Evolutionary conservation across 768 basidiomycete genomes (phyloP).

Genomic region (Hypsizygus marmoreus): DNA sequence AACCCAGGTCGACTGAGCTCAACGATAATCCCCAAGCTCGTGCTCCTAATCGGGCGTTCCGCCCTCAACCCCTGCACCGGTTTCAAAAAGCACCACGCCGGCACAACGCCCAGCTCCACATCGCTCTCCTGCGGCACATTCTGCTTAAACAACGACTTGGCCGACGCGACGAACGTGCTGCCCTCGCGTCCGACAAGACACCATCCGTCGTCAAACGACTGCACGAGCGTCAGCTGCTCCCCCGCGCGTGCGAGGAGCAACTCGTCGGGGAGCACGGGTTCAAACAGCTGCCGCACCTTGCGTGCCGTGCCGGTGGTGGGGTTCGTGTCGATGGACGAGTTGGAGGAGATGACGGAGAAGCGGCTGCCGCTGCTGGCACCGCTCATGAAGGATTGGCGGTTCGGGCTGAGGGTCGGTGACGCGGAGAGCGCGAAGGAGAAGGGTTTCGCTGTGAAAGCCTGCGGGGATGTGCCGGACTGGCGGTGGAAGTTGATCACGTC

Average conservation of each 20-base stretch:
- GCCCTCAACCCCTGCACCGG: constrained; percentile 59
- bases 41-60: constrained; percentile 64
- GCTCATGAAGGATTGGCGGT: constrained; percentile 27
- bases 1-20: constrained; percentile 43
- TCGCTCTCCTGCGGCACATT: constrained; percentile 31
- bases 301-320: constrained; percentile 40
- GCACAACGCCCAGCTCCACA: constrained; percentile 71
- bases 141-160: constrained; percentile 44
- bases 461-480: constrained; percentile 42
- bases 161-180: constrained; percentile 26
- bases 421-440: constrained; percentile 42
- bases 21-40: constrained; percentile 66
- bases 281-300: constrained; percentile 66
- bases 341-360: constrained; percentile 41
- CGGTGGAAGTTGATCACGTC: constrained; percentile 47
- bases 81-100: constrained; percentile 76
- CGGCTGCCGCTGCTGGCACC: constrained; percentile 31
- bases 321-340: constrained; percentile 35
- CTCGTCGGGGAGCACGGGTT: constrained; percentile 75
- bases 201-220: constrained; percentile 81
- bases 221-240: constrained; percentile 62
- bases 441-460: constrained; percentile 40
- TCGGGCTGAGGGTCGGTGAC: constrained; percentile 14
- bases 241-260: constrained; percentile 53
- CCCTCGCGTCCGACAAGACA: constrained; percentile 66